Evolutionary conservation across 2,329 filamentous ascomycete species (phyloP), one percentile per base, ranked within the genome.

Genomic region (Sporothrix phasma): DNA sequence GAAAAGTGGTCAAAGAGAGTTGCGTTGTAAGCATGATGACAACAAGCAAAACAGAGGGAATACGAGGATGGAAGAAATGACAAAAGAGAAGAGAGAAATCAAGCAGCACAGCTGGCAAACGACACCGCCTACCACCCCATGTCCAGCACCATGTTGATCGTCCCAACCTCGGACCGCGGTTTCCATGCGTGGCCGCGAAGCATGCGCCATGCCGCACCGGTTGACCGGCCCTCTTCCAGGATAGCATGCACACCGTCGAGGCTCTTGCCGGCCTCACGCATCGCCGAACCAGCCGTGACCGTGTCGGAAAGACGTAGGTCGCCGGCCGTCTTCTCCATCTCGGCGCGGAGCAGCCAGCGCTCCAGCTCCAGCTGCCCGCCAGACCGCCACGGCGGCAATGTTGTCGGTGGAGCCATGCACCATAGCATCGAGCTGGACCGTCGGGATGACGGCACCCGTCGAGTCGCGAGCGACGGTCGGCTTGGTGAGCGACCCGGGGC

Each of bases 291-390:
- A 10, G 81, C 73, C 43, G 78, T 80, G 34, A 81, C 80, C 4
- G 76, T 83, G 69, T 84, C 81, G 4, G 76, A 76, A 26, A 85
- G 78, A 11, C 82, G 75, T 66, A 81, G 74, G 72, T 90, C 87
- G 29, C 89, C 88, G 72, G 90, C 79, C 4, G 80, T 80, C 74
- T 83, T 94, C 79, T 97, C 92, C 77, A 88, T 84, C 77, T 94
- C 89, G 71, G 93, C 83, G 72, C 91, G 90, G 69, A 97, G 78
- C 74, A 97, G 83, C 94, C 94, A 99, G 74, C 90, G 89, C 81
- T 99, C 94, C 92, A 99, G 73, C 87, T 87, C 87, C 92, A 94
- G 29, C 88, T 87, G 4, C 91, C 94, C 0, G 93, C 85, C 46
- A 97, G 77, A 22, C 92, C 13, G 89, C 88, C 68, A 96, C 80